A percentile compares a stretch with the other conserved stretches of the same genome.
Conservation (phyloP, 306 rosid genomes). For the Cyamopsis tetragonoloba region DNA sequence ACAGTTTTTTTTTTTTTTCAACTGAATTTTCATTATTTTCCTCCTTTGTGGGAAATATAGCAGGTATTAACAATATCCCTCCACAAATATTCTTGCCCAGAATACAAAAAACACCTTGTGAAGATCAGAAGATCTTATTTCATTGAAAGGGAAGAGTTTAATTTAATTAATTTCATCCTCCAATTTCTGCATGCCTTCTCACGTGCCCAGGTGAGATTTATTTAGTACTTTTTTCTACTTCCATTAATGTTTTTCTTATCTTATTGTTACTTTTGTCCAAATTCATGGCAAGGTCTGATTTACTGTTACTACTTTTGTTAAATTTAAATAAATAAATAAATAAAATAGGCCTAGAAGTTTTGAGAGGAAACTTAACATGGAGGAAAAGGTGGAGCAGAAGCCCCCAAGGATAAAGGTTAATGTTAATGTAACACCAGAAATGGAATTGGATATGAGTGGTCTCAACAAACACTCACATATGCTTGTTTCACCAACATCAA, state of each 20-base stretch:
- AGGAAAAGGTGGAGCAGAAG: slow-evolving; percentile 30
- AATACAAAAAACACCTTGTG: neutral
- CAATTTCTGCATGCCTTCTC: slow-evolving; percentile 16
- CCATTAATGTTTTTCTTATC: neutral
- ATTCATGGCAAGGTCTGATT: neutral
- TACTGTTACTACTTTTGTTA: neutral
- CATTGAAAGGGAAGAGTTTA: neutral
- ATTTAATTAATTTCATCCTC: neutral
- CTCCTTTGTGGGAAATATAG: slow-evolving; percentile 7
- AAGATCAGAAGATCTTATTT: neutral
- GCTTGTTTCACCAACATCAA: slow-evolving; percentile 39
- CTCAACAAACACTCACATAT: slow-evolving; percentile 36
- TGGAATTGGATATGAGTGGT: slow-evolving; percentile 32
- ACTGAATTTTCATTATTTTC: neutral
- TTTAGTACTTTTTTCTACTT: neutral
- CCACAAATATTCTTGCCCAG: neutral
- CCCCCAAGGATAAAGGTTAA: slow-evolving; percentile 15
- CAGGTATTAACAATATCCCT: neutral
- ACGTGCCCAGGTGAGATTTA: neutral
- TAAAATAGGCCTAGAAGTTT: neutral
- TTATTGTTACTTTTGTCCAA: neutral
- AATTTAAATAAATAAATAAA: too few relatives aligned
- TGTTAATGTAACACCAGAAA: slow-evolving; percentile 24
- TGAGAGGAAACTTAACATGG: slow-evolving; percentile 39
- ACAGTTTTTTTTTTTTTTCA: neutral